Evolutionary conservation across 345 rosid species (phyloP).

Genomic region (Brassica nigra): DNA sequence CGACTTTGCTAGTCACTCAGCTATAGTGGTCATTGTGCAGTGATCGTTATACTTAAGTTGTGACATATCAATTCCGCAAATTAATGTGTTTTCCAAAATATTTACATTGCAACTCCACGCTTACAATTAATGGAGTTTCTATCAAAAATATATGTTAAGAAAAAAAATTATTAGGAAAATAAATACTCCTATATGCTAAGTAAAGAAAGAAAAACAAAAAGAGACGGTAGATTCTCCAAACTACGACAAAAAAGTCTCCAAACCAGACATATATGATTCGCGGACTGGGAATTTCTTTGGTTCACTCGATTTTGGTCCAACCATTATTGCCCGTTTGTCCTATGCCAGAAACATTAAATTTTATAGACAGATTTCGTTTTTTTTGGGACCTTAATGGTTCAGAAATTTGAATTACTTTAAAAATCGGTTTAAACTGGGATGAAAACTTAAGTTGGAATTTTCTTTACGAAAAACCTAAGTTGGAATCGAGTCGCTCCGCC

Average conservation of each 20-base stretch:
- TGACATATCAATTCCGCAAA: constrained; percentile 5
- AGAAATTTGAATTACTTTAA: background rate
- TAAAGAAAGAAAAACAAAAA: background rate
- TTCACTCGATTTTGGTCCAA: background rate
- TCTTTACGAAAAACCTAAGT: background rate
- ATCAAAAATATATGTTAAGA: background rate
- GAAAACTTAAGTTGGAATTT: background rate
- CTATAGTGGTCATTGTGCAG: constrained; percentile 29
- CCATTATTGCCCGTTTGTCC: background rate
- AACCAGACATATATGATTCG: background rate
- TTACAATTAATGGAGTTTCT: background rate
- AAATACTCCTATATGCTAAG: background rate
- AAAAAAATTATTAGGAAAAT: background rate
- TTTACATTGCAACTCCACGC: background rate
- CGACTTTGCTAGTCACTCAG: constrained; percentile 14
- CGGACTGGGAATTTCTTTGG: background rate
- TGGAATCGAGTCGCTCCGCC: background rate
- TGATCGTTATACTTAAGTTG: background rate
- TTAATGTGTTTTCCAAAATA: background rate
- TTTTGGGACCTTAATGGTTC: background rate
- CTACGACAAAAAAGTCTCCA: too few relatives aligned
- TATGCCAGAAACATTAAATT: background rate
- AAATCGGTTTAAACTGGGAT: background rate
- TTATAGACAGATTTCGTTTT: background rate
- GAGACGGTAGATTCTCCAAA: background rate